Conservation (phyloP, 78 protist species). For the Chrysochromulina tobinii region DNA sequence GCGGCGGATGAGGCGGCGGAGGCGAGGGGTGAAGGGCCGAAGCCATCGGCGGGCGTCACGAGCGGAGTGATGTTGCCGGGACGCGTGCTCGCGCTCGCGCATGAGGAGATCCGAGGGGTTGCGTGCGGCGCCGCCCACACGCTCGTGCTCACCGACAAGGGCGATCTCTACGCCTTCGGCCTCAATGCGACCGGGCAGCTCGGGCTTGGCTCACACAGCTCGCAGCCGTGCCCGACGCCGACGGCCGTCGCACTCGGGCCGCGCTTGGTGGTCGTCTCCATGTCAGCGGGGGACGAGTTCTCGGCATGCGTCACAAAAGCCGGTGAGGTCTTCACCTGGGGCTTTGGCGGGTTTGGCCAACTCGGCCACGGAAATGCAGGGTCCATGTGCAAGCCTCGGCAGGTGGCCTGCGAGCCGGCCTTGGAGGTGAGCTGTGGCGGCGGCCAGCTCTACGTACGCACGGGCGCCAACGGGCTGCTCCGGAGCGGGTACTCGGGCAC, state of each 20-base stretch:
- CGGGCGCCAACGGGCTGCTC: neutral
- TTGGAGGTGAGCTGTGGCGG: neutral
- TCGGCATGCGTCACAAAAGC: neutral
- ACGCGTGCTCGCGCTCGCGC: neutral
- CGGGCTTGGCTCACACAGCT: neutral
- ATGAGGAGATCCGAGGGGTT: neutral
- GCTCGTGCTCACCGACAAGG: slow-evolving; percentile 1
- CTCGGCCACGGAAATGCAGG: slow-evolving; percentile 32
- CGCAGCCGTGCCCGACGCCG: neutral
- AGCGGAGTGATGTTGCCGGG: neutral
- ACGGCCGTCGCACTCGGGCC: neutral
- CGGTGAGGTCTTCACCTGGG: slow-evolving; percentile 32
- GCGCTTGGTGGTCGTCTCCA: neutral
- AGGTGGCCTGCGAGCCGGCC: neutral
- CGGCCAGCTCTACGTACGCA: neutral
- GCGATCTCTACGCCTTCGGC: slow-evolving; percentile 6
- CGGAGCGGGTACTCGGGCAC: neutral
- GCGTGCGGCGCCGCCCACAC: slow-evolving; percentile 15
- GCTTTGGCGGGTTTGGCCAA: slow-evolving; percentile 39
- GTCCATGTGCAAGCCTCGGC: neutral
- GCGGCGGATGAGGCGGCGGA: neutral
- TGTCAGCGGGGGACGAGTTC: neutral
- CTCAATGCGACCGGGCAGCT: slow-evolving; percentile 22
- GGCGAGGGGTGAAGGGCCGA: neutral
- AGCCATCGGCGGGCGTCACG: neutral